These are phyloP conservation scores for Yarrowia deformans DNA, from an alignment of 805 yeast genomes.

Conservation along the genomic window DNA sequence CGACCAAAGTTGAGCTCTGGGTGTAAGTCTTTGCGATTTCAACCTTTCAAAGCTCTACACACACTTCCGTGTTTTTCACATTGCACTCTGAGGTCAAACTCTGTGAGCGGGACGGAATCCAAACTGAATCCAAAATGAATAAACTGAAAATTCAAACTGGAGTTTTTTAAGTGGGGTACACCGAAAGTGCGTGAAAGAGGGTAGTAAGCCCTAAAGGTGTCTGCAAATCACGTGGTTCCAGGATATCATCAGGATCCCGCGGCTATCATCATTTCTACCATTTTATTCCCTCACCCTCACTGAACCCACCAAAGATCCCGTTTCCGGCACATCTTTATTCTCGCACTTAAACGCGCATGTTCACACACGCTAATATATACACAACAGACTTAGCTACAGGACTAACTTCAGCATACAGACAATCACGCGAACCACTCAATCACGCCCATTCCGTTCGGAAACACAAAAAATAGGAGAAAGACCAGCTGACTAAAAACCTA, in stretches of 20 bases:
- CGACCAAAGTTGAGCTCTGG: no score
- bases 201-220: not conserved
- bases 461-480: not conserved
- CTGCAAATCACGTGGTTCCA: no score
- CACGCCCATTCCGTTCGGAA: not conserved
- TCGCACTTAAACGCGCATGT: constrained; percentile 22
- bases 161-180: constrained; percentile 3
- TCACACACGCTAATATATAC: constrained; percentile 4
- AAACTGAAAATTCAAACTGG: not conserved
- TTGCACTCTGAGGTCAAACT: not conserved
- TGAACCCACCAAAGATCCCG: no score
- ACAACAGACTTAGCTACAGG: not conserved
- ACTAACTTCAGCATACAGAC: constrained; percentile 7
- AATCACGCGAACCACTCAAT: constrained; percentile 1
- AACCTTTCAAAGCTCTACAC: no score
- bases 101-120: not conserved
- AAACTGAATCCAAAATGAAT: not conserved
- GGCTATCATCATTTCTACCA: not conserved
- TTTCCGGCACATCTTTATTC: not conserved
- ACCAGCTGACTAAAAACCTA: constrained; percentile 17
- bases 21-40: no score
- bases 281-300: not conserved
- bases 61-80: not conserved
- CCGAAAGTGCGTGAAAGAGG: not conserved
- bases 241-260: not conserved